Evolutionary conservation across 2,329 filamentous ascomycete genomes (phyloP).

Genomic region (Exutisphaerella laricina): DNA sequence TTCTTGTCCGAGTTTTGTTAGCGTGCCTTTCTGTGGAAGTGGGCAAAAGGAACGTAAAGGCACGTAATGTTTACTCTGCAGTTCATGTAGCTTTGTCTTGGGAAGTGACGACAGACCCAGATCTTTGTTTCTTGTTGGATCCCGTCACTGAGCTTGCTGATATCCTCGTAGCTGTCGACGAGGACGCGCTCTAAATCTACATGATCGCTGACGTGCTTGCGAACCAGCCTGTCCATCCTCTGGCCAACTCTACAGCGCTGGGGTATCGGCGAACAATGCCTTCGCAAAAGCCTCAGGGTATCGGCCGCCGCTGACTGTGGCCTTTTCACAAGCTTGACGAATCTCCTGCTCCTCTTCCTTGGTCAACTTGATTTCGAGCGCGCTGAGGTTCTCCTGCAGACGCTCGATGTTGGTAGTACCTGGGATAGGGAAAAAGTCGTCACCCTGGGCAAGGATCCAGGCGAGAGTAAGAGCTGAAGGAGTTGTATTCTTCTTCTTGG

Average conservation of each 20-base stretch:
- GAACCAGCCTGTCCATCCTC: no score
- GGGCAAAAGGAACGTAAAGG: no score
- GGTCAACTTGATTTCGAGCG: conserved; percentile 33
- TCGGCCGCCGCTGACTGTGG: conserved; percentile 33
- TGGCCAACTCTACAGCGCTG: no score
- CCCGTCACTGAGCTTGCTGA: no score
- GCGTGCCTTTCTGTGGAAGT: background rate
- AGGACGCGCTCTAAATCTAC: no score
- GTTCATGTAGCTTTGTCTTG: background rate
- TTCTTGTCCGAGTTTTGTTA: background rate
- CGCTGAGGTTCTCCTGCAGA: conserved; percentile 42
- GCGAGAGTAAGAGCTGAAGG: conserved; percentile 56
- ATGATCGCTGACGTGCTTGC: no score
- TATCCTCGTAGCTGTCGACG: no score
- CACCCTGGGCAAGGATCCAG: conserved; percentile 55
- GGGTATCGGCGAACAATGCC: conserved; percentile 38
- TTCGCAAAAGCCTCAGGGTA: conserved; percentile 37
- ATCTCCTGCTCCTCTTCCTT: conserved; percentile 37
- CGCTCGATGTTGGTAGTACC: conserved; percentile 47
- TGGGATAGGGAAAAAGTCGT: conserved; percentile 53
- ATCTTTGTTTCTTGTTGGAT: no score
- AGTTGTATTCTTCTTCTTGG: conserved; percentile 51
- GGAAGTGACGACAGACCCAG: no score
- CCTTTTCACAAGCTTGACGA: conserved; percentile 32
- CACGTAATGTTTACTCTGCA: no score